Evolutionary conservation across 306 rosid genomes (phyloP).

Genomic region (Castanea sativa): DNA sequence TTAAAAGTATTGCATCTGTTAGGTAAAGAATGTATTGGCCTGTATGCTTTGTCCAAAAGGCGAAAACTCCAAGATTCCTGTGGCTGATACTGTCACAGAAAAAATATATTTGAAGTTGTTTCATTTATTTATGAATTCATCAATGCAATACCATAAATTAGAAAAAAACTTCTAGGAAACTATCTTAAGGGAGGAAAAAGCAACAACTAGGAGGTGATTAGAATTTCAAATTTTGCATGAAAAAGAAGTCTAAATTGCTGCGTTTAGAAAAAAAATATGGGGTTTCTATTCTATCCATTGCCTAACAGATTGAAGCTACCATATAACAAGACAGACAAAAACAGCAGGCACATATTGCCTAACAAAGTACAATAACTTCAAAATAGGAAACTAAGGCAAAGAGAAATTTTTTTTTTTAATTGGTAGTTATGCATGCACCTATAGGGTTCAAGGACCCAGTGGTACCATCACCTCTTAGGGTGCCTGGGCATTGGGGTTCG

Average conservation of each 20-base stretch:
- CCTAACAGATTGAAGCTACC: constrained; percentile 20
- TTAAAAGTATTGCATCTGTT: constrained; percentile 50
- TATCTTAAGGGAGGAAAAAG: not conserved
- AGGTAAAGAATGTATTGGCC: constrained; percentile 41
- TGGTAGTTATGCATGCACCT: too few species aligned
- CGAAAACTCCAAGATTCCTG: constrained; percentile 38
- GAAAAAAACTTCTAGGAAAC: constrained; percentile 17
- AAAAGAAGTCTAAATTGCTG: not conserved
- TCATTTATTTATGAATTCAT: constrained; percentile 3
- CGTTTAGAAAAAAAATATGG: constrained; percentile 3
- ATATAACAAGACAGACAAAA: not conserved
- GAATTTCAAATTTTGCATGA: not conserved
- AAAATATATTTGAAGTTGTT: constrained; percentile 13
- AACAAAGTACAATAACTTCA: not conserved
- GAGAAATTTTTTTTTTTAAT: too few species aligned
- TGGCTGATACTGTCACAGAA: constrained; percentile 47
- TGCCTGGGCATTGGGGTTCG: too few species aligned
- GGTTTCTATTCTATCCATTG: constrained; percentile 3
- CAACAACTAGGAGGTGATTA: not conserved
- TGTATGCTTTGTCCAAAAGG: constrained; percentile 36
- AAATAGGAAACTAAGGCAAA: not conserved
- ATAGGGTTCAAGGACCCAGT: too few species aligned
- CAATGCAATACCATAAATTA: constrained; percentile 11
- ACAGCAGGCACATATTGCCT: not conserved
- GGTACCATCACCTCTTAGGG: too few species aligned